Evolutionary conservation across 805 yeast genomes (phyloP).

Genomic region (Candida stauntonica): DNA sequence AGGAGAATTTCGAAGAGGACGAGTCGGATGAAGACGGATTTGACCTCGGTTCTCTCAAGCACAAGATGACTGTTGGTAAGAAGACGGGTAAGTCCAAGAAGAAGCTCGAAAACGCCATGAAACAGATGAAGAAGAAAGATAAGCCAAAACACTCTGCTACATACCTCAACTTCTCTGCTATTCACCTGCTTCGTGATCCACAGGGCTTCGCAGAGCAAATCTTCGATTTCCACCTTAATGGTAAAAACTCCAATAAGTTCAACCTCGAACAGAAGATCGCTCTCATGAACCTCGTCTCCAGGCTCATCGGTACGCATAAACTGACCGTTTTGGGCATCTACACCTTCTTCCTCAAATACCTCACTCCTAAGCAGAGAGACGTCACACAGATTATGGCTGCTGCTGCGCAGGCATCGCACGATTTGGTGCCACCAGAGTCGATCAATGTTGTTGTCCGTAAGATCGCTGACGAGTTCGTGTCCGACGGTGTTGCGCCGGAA

Average conservation of each 20-base stretch:
- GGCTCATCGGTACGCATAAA: conserved; percentile 93
- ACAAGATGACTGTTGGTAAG: conserved; percentile 79
- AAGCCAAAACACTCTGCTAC: conserved; percentile 54
- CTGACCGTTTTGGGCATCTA: conserved; percentile 85
- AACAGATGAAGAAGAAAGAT: conserved; percentile 61
- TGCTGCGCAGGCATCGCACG: conserved; percentile 94
- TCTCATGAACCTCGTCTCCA: conserved; percentile 80
- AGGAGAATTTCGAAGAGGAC: conserved; percentile 72
- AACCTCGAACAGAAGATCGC: conserved; percentile 85
- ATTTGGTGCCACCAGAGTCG: conserved; percentile 93
- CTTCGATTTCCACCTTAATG: conserved; percentile 65
- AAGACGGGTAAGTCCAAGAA: conserved; percentile 74
- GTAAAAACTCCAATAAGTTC: conserved; percentile 65
- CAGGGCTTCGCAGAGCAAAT: conserved; percentile 94
- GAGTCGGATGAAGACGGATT: conserved; percentile 64
- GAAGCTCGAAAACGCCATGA: conserved; percentile 71
- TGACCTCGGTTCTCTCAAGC: conserved; percentile 71
- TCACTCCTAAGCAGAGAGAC: conserved; percentile 90
- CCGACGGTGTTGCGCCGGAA: conserved; percentile 97
- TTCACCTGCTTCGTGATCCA: conserved; percentile 92
- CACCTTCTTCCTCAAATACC: conserved; percentile 80
- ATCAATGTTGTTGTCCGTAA: conserved; percentile 77
- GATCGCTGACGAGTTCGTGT: conserved; percentile 94
- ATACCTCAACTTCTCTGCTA: conserved; percentile 87
- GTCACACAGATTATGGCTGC: conserved; percentile 98